Evolutionary conservation across 2,329 filamentous ascomycete species (phyloP).

Genomic region (Ceratocystiopsis sp.): DNA sequence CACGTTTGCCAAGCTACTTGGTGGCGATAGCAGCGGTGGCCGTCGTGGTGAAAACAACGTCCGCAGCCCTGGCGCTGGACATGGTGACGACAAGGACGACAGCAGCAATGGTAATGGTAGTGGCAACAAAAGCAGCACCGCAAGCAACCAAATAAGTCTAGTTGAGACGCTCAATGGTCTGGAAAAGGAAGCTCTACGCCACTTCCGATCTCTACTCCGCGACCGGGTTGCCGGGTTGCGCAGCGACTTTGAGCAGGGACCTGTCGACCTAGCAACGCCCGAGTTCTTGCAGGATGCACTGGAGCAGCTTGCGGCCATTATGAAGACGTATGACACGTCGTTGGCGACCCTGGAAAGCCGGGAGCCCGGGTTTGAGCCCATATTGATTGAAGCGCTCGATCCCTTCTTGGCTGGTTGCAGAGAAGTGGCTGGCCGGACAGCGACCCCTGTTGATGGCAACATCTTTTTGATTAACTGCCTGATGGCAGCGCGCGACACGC

Average conservation of each 20-base stretch:
- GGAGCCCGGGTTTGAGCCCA: constrained; percentile 54
- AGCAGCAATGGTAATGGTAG: background rate
- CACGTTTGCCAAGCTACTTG: constrained; percentile 70
- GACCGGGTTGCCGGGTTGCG: constrained; percentile 66
- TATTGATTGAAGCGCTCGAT: constrained; percentile 66
- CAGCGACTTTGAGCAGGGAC: constrained; percentile 49
- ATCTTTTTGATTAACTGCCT: constrained; percentile 63
- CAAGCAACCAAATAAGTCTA: constrained; percentile 39
- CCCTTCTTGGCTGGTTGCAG: constrained; percentile 68
- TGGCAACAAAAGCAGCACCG: too few relatives aligned
- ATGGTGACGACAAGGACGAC: background rate
- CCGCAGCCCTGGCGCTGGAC: background rate
- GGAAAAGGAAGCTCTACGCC: constrained; percentile 59
- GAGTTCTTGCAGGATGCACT: constrained; percentile 68
- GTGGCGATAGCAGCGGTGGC: constrained; percentile 16
- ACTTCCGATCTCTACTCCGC: constrained; percentile 66
- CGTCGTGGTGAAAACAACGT: background rate
- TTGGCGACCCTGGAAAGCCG: constrained; percentile 41
- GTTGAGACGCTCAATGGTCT: constrained; percentile 51
- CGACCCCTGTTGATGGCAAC: constrained; percentile 41
- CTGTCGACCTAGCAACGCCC: constrained; percentile 59
- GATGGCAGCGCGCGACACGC: constrained; percentile 35
- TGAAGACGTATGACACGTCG: constrained; percentile 77
- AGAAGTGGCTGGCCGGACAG: constrained; percentile 40
- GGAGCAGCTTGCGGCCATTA: constrained; percentile 58